A percentile compares a stretch with the other conserved stretches of the same genome.
Conservation (phyloP, 2,329 filamentous ascomycete genomes). For the Fonsecaea nubica region DNA sequence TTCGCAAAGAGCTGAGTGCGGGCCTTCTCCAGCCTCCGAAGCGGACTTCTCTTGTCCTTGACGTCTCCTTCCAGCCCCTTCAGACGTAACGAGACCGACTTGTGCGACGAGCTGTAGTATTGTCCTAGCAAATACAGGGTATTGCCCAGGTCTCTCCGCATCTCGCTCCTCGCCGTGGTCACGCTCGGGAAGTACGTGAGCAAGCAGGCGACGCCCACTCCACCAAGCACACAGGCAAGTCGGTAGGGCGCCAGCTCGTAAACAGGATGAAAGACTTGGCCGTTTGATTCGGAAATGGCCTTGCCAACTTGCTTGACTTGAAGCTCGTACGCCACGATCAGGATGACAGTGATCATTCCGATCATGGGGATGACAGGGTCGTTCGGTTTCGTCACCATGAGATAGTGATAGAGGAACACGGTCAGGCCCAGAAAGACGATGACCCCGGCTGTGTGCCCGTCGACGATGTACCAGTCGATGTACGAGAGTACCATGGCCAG, state of each 20-base stretch:
- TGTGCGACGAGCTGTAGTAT: conserved; percentile 74
- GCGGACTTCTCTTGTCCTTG: conserved; percentile 40
- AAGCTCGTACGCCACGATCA: conserved; percentile 76
- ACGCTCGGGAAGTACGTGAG: conserved; percentile 81
- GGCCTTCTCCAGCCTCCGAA: conserved; percentile 63
- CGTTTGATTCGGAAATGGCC: conserved; percentile 62
- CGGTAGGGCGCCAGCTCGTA: conserved; percentile 75
- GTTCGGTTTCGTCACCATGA: conserved; percentile 70
- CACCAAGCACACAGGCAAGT: conserved; percentile 70
- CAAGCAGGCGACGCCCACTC: conserved; percentile 73
- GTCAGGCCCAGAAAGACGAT: conserved; percentile 61
- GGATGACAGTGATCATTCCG: conserved; percentile 63
- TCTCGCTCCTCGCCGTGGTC: conserved; percentile 72
- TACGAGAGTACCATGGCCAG: conserved; percentile 69
- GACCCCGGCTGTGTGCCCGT: conserved; percentile 65
- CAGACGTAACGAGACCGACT: conserved; percentile 68
- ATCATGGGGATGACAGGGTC: conserved; percentile 69
- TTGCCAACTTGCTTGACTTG: conserved; percentile 72
- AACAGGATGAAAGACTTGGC: conserved; percentile 73
- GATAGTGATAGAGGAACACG: conserved; percentile 62
- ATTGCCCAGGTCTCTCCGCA: conserved; percentile 71
- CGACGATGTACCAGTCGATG: conserved; percentile 78
- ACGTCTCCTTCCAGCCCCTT: conserved; percentile 46
- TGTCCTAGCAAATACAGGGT: conserved; percentile 76
- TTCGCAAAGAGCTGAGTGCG: conserved; percentile 71